Percentiles rank a stretch among this genome's conserved stretches.
Evolutionary conservation across 2,329 filamentous ascomycete genomes (phyloP).

Genomic region (Ascomycota sp.): DNA sequence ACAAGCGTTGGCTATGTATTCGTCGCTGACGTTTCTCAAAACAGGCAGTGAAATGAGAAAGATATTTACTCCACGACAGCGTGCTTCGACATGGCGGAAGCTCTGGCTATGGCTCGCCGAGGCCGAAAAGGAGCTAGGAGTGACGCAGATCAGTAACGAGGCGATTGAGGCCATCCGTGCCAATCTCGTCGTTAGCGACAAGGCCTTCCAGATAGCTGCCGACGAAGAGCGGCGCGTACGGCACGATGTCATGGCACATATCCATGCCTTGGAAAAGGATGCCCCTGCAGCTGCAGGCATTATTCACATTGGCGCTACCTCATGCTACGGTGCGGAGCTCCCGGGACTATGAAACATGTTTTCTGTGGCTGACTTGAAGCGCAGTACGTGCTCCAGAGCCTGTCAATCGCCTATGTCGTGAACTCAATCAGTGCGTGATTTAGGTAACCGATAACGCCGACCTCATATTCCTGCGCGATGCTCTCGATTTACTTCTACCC

Average conservation of each 20-base stretch:
- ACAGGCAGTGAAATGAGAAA: slow-evolving; percentile 43
- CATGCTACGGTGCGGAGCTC: slow-evolving; percentile 25
- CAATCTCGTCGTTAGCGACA: slow-evolving; percentile 55
- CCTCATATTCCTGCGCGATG: slow-evolving; percentile 43
- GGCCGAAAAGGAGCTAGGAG: slow-evolving; percentile 59
- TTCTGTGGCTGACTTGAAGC: slow-evolving; percentile 2
- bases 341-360: no score
- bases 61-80: slow-evolving; percentile 59
- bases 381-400: slow-evolving; percentile 14
- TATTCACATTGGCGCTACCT: slow-evolving; percentile 34
- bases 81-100: slow-evolving; percentile 62
- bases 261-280: slow-evolving; percentile 53
- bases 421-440: no score
- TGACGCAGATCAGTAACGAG: slow-evolving; percentile 47
- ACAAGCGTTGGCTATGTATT: no score
- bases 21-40: background rate
- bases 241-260: slow-evolving; percentile 48
- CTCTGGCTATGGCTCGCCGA: slow-evolving; percentile 77
- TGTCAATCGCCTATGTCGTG: no score
- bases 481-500: slow-evolving; percentile 52
- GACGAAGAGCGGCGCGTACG: slow-evolving; percentile 57
- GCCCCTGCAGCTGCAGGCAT: slow-evolving; percentile 64
- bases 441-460: slow-evolving; percentile 59
- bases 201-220: slow-evolving; percentile 54
- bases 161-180: slow-evolving; percentile 59